Evolutionary conservation across 2,329 filamentous ascomycete species (phyloP).

Genomic region (Bipolaris bicolor): DNA sequence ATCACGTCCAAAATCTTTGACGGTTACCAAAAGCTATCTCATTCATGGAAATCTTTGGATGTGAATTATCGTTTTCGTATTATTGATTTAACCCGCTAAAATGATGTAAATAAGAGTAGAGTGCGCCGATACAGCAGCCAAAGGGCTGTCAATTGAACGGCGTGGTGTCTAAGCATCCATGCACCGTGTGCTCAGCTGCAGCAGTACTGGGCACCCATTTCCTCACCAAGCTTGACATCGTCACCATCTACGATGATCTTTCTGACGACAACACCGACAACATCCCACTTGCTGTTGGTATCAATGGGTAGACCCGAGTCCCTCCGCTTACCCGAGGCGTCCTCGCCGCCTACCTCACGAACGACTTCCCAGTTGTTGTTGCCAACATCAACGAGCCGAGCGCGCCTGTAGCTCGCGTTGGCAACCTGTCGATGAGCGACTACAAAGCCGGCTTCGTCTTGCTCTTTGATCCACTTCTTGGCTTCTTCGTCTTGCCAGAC

Average conservation of each 20-base stretch:
- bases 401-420: constrained; percentile 47
- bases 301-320: constrained; percentile 40
- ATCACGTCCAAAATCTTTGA: too few relatives aligned
- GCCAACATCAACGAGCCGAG: constrained; percentile 39
- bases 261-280: constrained; percentile 42
- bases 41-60: neutral
- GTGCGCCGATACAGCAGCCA: neutral
- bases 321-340: constrained; percentile 37
- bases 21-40: neutral
- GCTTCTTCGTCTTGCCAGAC: constrained; percentile 33
- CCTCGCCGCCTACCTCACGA: constrained; percentile 39
- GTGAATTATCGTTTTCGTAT: neutral
- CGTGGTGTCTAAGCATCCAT: neutral
- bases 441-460: constrained; percentile 43
- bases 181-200: constrained; percentile 7
- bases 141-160: neutral
- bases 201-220: constrained; percentile 41
- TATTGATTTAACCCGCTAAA: neutral
- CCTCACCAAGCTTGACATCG: constrained; percentile 39
- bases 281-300: constrained; percentile 44
- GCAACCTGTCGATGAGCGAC: constrained; percentile 38
- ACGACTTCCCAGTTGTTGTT: constrained; percentile 41
- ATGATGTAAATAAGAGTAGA: neutral
- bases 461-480: constrained; percentile 37
- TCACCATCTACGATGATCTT: constrained; percentile 38